Evolutionary conservation across 345 rosid genomes (phyloP), one percentile per base, ranked within the genome.

Genomic region (Gossypium stocksii): DNA sequence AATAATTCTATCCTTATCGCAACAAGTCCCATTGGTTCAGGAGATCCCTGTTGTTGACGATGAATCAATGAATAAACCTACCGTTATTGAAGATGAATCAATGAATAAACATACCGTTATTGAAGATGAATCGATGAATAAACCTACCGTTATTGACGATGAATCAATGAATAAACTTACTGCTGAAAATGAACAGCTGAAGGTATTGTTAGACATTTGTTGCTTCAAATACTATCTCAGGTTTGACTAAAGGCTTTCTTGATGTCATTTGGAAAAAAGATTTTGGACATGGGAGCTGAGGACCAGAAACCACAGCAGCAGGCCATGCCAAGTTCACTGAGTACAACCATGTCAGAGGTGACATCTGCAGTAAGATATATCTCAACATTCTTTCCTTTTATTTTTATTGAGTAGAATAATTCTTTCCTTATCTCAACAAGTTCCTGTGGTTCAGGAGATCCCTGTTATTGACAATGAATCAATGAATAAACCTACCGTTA

Each of bases 41-140:
- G 87, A 87, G 70, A 86, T 87, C 76, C 83, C 90, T 11, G 88
- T 88, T 57, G 78, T 85, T 74, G 90, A 89, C 81, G 77, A 83
- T 76, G 97, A 82, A 58, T 76, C 83, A 82, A 80, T 77, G 85
- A 82, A 89, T 70, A 91, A 87, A 45, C 49, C 13, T 45, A 45
- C 49, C 7, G 14, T 5, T 34, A 34, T 11, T 45, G 49, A 45
- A 45, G 13, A 45, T 45, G 49, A 45, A 45, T 76, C 84, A 82
- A 80, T 77, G 84, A 82, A 89, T 70, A 91, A 87, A 34, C 41
- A 0, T 34, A 34, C 89, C 15, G 86, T 88, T 57, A 79, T 85
- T 74, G 90, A 89, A 81, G 79, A 83, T 75, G 97, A 82, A 54
- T 76, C 83, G 81, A 80, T 76, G 85, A 25, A 25, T 25, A 25